Conservation (phyloP, 2,329 filamentous ascomycete species). For the Xylariaceae sp. region DNA sequence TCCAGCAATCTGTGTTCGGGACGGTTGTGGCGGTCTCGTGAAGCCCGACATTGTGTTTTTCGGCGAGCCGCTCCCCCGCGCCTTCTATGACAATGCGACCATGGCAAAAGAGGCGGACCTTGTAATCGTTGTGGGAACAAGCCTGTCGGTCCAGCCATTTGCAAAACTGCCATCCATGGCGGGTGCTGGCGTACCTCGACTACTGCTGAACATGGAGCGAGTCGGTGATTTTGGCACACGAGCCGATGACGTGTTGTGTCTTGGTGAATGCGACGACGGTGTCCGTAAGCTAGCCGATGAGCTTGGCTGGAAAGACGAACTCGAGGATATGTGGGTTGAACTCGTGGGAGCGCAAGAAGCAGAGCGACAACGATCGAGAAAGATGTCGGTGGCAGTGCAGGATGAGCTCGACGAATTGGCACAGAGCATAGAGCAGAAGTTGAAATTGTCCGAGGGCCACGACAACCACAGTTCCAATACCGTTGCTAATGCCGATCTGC, state of each 20-base stretch:
- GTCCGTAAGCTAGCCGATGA: constrained; percentile 73
- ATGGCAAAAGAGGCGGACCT: constrained; percentile 64
- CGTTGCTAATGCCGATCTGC: constrained; percentile 16
- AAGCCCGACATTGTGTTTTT: constrained; percentile 97
- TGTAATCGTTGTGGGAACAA: constrained; percentile 83
- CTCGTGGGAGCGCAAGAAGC: constrained; percentile 61
- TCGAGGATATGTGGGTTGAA: constrained; percentile 70
- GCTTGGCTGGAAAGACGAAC: constrained; percentile 79
- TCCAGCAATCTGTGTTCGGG: constrained; percentile 63
- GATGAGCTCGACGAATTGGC: constrained; percentile 35
- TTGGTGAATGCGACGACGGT: constrained; percentile 80
- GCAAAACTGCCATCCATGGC: constrained; percentile 70
- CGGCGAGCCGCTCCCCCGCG: constrained; percentile 58
- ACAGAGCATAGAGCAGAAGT: constrained; percentile 15
- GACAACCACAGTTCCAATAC: constrained; percentile 14
- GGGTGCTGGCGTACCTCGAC: constrained; percentile 59
- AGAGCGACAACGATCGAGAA: constrained; percentile 42
- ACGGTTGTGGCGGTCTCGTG: constrained; percentile 69
- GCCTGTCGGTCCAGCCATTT: constrained; percentile 83
- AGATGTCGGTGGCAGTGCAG: constrained; percentile 33
- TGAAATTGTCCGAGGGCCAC: constrained; percentile 24
- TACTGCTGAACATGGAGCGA: constrained; percentile 82
- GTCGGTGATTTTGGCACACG: constrained; percentile 76
- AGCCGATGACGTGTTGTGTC: constrained; percentile 75
- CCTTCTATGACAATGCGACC: constrained; percentile 55